These are phyloP conservation scores for Acidomyces sp. DNA, from an alignment of 495 filamentous ascomycete genomes.

Conservation along the genomic window DNA sequence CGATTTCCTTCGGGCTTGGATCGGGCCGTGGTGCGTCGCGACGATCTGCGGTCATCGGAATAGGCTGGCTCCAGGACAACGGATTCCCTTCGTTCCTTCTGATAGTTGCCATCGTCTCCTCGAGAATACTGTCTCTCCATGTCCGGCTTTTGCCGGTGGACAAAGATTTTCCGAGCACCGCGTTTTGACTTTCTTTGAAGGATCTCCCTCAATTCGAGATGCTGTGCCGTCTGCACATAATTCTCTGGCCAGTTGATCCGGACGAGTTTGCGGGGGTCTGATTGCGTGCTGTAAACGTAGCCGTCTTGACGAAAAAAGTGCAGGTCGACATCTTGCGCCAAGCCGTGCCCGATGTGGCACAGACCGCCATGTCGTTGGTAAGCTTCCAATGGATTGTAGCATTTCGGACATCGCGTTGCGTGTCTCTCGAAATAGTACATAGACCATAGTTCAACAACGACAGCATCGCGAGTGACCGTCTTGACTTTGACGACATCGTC, in stretches of 20 bases:
- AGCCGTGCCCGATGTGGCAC: slow-evolving; percentile 24
- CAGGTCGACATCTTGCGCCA: slow-evolving; percentile 26
- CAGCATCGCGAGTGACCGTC: no score
- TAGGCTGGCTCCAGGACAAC: slow-evolving; percentile 10
- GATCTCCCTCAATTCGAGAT: slow-evolving; percentile 26
- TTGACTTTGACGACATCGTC: slow-evolving; percentile 20
- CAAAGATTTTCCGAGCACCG: slow-evolving; percentile 24
- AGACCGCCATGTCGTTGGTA: slow-evolving; percentile 22
- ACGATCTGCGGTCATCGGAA: slow-evolving; percentile 1
- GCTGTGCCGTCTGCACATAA: slow-evolving; percentile 25
- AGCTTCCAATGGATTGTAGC: slow-evolving; percentile 26
- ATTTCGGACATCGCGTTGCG: slow-evolving; percentile 24
- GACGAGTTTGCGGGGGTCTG: slow-evolving; percentile 26
- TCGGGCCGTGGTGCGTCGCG: slow-evolving; percentile 6
- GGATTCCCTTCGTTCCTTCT: neutral
- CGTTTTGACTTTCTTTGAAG: slow-evolving; percentile 13
- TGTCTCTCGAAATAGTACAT: slow-evolving; percentile 30
- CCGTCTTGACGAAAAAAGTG: slow-evolving; percentile 27
- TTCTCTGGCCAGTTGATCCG: slow-evolving; percentile 26
- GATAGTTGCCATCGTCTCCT: neutral
- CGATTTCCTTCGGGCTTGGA: no score
- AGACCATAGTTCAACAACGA: slow-evolving; percentile 28
- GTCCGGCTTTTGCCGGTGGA: slow-evolving; percentile 24
- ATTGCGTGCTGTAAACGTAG: slow-evolving; percentile 23
- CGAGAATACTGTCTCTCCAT: slow-evolving; percentile 17